phyloP scores from a whole-genome alignment of 352 stramenopile genomes.

The Phytophthora cactorum region DNA sequence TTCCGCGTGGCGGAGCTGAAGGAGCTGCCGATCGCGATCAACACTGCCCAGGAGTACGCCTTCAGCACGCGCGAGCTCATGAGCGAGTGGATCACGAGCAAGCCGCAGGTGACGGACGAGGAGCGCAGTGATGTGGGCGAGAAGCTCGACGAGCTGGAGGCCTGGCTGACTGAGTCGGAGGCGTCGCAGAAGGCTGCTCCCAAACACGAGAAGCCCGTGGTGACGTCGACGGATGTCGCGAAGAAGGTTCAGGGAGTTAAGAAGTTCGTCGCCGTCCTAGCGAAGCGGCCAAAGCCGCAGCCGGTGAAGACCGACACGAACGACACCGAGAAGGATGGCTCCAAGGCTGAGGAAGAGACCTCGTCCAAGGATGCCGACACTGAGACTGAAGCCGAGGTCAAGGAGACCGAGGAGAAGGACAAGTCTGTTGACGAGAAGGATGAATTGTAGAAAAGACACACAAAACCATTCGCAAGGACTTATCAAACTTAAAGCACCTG shows the following conservation, averaged over 20 bases:
- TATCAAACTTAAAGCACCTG: constrained; percentile 34
- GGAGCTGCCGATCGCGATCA: constrained; percentile 84
- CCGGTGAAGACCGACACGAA: constrained; percentile 52
- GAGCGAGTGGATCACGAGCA: constrained; percentile 62
- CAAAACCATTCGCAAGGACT: constrained; percentile 18
- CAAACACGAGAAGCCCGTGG: constrained; percentile 80
- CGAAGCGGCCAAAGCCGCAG: constrained; percentile 78
- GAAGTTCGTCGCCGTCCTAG: constrained; percentile 79
- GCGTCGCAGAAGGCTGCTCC: constrained; percentile 63
- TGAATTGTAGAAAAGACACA: constrained; percentile 62
- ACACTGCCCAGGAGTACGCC: constrained; percentile 65
- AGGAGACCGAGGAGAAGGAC: constrained; percentile 30
- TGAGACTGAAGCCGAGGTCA: constrained; percentile 31
- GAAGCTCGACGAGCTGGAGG: constrained; percentile 84
- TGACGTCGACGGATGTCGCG: constrained; percentile 88
- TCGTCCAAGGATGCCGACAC: constrained; percentile 30
- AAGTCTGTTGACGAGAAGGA: constrained; percentile 44
- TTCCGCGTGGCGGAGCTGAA: constrained; percentile 90
- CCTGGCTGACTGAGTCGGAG: constrained; percentile 86
- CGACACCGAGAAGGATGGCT: constrained; percentile 44
- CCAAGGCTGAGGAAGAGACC: constrained; percentile 39
- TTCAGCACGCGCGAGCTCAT: constrained; percentile 71
- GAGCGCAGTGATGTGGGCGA: constrained; percentile 89
- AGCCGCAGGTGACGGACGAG: constrained; percentile 91
- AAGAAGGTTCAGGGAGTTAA: constrained; percentile 89